Evolutionary conservation across 805 yeast genomes (phyloP), one percentile per base, ranked within the genome.

Genomic region (Hanseniaspora taiwanica): DNA sequence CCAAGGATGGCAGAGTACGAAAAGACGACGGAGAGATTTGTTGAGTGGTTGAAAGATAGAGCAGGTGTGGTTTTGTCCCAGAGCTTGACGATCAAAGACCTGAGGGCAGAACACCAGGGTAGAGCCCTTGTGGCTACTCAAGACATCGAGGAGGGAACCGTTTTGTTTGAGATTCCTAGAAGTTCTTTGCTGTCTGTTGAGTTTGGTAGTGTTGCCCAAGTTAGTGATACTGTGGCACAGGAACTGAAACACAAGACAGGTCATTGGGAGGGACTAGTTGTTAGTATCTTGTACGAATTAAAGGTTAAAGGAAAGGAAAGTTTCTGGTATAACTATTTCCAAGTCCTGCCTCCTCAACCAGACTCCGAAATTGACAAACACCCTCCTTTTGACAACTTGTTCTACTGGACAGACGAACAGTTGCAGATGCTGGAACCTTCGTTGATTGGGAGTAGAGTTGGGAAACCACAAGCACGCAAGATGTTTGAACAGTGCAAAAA

Each of bases 181-280:
- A 51, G 55, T 2, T 57, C 71, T 0, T 56, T 81, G 6, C 50
- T 89, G 38, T 75, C 78, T 48, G 35, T 25, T 14, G 37, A 33
- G 14, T 35, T 34, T n/a, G 16, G 21, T 10, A 19, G 4, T 19
- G 14, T 16, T 4, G n/a, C 27, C 6, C 12, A 25, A n/a, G 37
- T 8, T 8, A 24, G 13, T 18, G 36, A 35, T 12, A 35, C 19
- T 14, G 17, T 58, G 8, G 49, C 51, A 25, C 64, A 55, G 2
- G 53, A 52, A 34, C 48, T 64, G 1, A 51, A 78, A 36, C 58
- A 62, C 2, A 52, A 55, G 18, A 37, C 54, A 38, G 69, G 68
- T 38, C 80, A 77, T 36, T 89, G 97, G 97, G 81, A 81, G 42
- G 74, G 80, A 1, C 62, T 91, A 44, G 78, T 87, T 34, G 53